Evolutionary conservation across 163 green algal species (phyloP).

Genomic region (Volvox carteri): DNA sequence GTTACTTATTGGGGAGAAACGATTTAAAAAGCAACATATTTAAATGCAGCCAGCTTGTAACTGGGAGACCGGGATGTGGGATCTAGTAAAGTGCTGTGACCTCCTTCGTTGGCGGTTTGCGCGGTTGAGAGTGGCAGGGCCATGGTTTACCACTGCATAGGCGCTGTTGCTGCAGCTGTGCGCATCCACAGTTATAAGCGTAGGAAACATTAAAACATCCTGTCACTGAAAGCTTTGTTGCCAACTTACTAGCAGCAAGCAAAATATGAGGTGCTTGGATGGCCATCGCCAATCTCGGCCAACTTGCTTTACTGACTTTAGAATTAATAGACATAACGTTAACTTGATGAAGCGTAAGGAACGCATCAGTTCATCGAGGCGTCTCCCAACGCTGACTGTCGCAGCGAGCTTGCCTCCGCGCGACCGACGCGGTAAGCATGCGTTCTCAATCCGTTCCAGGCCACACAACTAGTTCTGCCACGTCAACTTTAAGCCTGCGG

Average conservation of each 20-base stretch:
- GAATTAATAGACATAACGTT: neutral
- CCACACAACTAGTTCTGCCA: neutral
- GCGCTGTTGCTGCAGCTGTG: neutral
- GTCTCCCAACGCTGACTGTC: neutral
- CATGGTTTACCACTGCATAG: neutral
- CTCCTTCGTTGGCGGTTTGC: neutral
- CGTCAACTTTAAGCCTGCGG: neutral
- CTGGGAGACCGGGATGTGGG: no score
- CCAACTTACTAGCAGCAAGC: neutral
- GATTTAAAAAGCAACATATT: no score
- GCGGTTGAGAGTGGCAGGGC: neutral
- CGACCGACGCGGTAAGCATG: neutral
- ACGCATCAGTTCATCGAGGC: neutral
- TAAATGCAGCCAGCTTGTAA: no score
- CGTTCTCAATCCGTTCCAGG: no score
- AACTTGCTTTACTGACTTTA: neutral
- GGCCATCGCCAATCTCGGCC: neutral
- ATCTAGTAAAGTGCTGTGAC: no score
- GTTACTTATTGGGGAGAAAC: no score
- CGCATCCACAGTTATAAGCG: no score
- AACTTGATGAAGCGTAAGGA: neutral
- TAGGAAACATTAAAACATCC: neutral
- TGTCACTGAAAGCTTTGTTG: neutral
- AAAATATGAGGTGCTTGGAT: conserved; percentile 16
- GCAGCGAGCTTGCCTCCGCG: conserved; percentile 3